These are phyloP conservation scores for Candida tunisiensis DNA, from an alignment of 1,139 yeast genomes.

Conservation along the genomic window DNA sequence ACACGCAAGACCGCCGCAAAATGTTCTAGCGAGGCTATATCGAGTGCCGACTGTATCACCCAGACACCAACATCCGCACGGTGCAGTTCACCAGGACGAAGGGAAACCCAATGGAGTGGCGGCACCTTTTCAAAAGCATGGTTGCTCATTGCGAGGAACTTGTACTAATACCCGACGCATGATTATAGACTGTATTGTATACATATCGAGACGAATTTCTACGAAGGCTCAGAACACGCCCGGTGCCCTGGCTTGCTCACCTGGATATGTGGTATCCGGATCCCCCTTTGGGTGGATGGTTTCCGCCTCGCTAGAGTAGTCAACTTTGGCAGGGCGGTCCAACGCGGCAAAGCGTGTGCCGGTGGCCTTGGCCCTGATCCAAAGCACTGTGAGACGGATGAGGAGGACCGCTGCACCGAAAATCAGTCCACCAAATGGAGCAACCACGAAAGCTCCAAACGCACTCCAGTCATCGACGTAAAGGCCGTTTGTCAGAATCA, in stretches of 20 bases:
- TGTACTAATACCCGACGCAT: slow-evolving; percentile 15
- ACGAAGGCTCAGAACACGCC: too few relatives aligned
- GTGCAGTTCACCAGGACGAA: slow-evolving; percentile 34
- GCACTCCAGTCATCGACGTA: slow-evolving; percentile 85
- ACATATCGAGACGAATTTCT: too few relatives aligned
- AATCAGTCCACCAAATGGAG: slow-evolving; percentile 67
- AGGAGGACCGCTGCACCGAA: slow-evolving; percentile 37
- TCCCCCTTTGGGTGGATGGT: too few relatives aligned
- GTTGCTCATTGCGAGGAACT: slow-evolving; percentile 36
- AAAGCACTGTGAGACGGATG: too few relatives aligned
- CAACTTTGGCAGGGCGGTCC: too few relatives aligned
- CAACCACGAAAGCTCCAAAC: slow-evolving; percentile 85
- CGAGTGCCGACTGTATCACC: slow-evolving; percentile 21
- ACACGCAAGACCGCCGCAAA: slow-evolving; percentile 29
- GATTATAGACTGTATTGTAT: too few relatives aligned
- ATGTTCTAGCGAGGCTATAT: slow-evolving; percentile 31
- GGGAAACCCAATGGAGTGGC: slow-evolving; percentile 58
- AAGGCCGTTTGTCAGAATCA: slow-evolving; percentile 63
- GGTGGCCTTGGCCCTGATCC: too few relatives aligned
- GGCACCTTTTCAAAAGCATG: slow-evolving; percentile 38
- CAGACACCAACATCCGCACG: slow-evolving; percentile 16
- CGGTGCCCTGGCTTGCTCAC: too few relatives aligned
- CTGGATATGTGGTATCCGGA: too few relatives aligned
- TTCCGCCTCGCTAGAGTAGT: too few relatives aligned
- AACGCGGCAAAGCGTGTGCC: too few relatives aligned